phyloP scores from a whole-genome alignment of 441 rosid species.

The Adansonia gregorii region DNA sequence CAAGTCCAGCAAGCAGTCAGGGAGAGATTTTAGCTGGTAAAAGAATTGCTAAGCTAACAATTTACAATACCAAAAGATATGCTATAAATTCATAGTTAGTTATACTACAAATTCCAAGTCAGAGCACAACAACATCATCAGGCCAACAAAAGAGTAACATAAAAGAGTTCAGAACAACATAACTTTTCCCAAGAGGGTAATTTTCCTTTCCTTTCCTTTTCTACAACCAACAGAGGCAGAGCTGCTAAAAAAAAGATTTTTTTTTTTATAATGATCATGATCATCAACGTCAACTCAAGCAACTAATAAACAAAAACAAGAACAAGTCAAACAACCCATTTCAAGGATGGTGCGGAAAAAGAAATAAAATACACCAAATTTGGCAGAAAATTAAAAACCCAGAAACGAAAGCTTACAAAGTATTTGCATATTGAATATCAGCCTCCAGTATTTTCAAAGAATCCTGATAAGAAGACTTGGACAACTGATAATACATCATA shows the following conservation, averaged over 20 bases:
- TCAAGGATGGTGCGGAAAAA: slow-evolving; percentile 10
- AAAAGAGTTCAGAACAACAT: neutral
- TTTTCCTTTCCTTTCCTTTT: neutral
- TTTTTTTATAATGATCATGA: slow-evolving; percentile 9
- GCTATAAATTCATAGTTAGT: neutral
- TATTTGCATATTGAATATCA: slow-evolving; percentile 87
- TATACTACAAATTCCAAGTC: neutral
- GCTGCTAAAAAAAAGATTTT: neutral
- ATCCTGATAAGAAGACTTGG: slow-evolving; percentile 75
- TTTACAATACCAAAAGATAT: neutral
- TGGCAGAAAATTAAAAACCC: slow-evolving; percentile 15
- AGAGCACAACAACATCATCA: neutral
- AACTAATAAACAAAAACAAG: slow-evolving; percentile 8
- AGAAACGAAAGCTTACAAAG: slow-evolving; percentile 63
- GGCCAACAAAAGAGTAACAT: neutral
- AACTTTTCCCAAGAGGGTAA: neutral
- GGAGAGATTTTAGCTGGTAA: slow-evolving; percentile 6
- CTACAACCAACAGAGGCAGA: slow-evolving; percentile 14
- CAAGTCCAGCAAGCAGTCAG: neutral
- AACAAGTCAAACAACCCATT: slow-evolving; percentile 27
- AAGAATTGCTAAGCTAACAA: slow-evolving; percentile 5
- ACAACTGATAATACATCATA: slow-evolving; percentile 71
- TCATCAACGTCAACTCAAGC: slow-evolving; percentile 20
- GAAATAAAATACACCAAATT: slow-evolving; percentile 23
- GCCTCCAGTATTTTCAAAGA: slow-evolving; percentile 80